Base-by-base conservation (phyloP, 1,284 basidiomycete species). In the Exobasidium cylindrosporum region DNA sequence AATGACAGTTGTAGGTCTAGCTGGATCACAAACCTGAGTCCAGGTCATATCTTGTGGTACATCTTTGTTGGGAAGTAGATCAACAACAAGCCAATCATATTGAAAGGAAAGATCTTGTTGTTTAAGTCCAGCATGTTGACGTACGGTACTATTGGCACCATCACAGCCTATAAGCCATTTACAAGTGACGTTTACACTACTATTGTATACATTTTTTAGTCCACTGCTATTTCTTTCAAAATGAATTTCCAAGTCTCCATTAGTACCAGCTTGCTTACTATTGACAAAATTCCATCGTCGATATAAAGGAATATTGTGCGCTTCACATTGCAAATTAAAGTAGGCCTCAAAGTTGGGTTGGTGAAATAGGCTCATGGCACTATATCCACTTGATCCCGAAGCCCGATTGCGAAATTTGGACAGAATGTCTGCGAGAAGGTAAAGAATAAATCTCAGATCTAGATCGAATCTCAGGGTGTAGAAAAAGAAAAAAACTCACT, bases 1-100 rank as follows among this genome's bases (percentile, higher is more conserved):
- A 23, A 50, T 7, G 24, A 50, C 21, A 7, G 47, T 50, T 7
- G 47, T 50, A 14, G 47, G 47, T 7, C 47, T 7, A 7, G 23
- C 47, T 50, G 47, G 47, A 50, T 50, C 47, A 21, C 47, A 50
- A 21, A 10, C 7, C 21, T 50, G 47, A 26, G 47, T 7, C 47
- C 47, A 50, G 23, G 47, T 7, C 47, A 24, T 26, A 23, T 10
- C 47, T 40, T 40, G 35, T 17, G 35, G 35, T 17, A 40, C 10
- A 17, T 40, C 35, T 10, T 40, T 7, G 35, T 40, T 17, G 10
- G 35, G 7, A 17, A 40, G 35, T 17, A 10, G 35, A 31, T 50
- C 47, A 21, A 50, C 24, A 21, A 50, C 29, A 21, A 50, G 47
- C 47, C 47, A 50, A 7, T 50, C 47, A 21, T 24, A 50, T 23